Evolutionary conservation across 2,329 filamentous ascomycete species (phyloP), one percentile per base, ranked within the genome.

Genomic region (Colletotrichum sp.): DNA sequence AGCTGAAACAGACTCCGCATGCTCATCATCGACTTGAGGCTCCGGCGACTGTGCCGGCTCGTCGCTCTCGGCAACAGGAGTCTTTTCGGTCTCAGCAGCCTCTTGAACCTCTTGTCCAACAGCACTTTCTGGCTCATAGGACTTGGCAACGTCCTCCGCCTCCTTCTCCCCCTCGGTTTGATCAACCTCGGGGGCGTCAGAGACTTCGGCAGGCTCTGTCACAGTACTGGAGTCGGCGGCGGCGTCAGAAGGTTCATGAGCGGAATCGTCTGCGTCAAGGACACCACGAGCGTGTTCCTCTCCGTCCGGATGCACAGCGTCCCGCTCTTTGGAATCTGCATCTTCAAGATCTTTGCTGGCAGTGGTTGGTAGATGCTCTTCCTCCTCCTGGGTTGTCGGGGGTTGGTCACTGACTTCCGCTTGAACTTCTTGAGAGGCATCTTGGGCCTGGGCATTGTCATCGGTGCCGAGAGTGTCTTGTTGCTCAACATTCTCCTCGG

Each of bases 401-500:
- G 61, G 26, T 65, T 36, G 13, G 38, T 74, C 71, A 74, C 65
- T 74, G 65, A 76, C 71, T 73, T 75, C 73, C 43, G 34, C 73
- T 61, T 48, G 63, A 24, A 13, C 26, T 36, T 75, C 73, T 13
- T 68, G 43, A 36, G 58, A 28, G 3, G 84, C 83, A 1, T 79
- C 81, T 59, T 85, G 81, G 32, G 82, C 79, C 73, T 86, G 84
- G 5, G 85, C 74, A 8, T 79, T 77, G 10, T 63, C 30, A 10
- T 52, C 34, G 7, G 32, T 18, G 26, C 32, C 14, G 16, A 14
- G 5, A 24, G 18, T 21, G 16, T 9, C n/a, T 13, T 21, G 66
- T 48, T 55, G 61, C 4, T 43, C 38, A 1, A 32, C 26, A 1
- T 10, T 13, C 7, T 67, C 36, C 7, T 67, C 26, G 32, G 55